Evolutionary conservation across 2,329 filamentous ascomycete species (phyloP), one percentile per base, ranked within the genome.

Genomic region (Exophiala oligosperma): DNA sequence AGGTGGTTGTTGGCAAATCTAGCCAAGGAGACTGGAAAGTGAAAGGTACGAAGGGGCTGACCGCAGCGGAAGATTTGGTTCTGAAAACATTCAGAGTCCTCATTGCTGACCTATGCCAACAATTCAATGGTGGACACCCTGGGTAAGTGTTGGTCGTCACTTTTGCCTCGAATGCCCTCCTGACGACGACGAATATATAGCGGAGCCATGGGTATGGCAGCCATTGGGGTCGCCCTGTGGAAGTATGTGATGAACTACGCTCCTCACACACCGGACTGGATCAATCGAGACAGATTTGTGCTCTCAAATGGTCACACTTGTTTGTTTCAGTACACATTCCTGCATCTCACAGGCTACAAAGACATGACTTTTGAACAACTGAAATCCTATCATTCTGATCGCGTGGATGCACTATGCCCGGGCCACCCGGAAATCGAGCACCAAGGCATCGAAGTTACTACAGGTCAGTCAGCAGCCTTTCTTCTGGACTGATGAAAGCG

Each of bases 81-180:
- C 71, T 89, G 51, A 80, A 79, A 64, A 82, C 81, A 4, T 87
- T 88, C 67, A 77, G 86, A 54, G 74, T 82, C 50, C 72, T 89
- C 29, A 85, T 89, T 58, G 84, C 86, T 46, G 87, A 90, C 68
- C 72, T 90, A 2, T 89, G 85, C 66, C 80, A 89, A 69, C 86
- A 89, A 63, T 90, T 88, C 71, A 83, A 83, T 61, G 85, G 85
- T 37, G 87, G 87, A 0, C 87, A 89, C 67, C 86, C 86, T 17
- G 86, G 86, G 82, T 86, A 75, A 65, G 77, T 58, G 40, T 1
- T 48, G 24, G n/a, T n/a, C 14, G 17, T 17, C 17, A 17, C 17
- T 17, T 40, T 29, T 44, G 1, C 26, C 7, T 8, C 41, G 9
- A 40, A 14, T 29, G 28, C 5, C 35, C 21, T 14, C 26, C 29